Conservation (phyloP, 441 rosid genomes). For the Croton laevigatus region DNA sequence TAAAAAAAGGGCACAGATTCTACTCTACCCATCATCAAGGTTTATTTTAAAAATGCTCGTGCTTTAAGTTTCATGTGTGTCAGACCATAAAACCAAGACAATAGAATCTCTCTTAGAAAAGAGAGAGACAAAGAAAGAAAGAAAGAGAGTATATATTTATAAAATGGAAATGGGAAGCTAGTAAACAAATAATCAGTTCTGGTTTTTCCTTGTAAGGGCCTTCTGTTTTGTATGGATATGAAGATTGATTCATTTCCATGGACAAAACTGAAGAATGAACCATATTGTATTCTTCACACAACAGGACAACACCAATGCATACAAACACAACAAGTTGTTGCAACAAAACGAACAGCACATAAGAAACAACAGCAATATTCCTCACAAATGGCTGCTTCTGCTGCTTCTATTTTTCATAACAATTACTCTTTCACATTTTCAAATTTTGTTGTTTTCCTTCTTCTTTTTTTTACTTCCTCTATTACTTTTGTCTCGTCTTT, state of each 20-base stretch:
- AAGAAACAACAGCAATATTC: slow-evolving; percentile 29
- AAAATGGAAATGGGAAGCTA: slow-evolving; percentile 30
- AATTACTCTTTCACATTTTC: slow-evolving; percentile 13
- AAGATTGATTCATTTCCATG: slow-evolving; percentile 32
- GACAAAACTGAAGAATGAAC: slow-evolving; percentile 35
- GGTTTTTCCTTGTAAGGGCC: slow-evolving; percentile 13
- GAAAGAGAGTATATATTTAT: slow-evolving; percentile 22
- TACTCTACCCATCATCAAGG: slow-evolving; percentile 20
- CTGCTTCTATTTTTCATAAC: slow-evolving; percentile 20
- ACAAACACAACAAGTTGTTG: slow-evolving; percentile 36
- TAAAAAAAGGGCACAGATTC: slow-evolving; percentile 19
- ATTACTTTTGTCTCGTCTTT: slow-evolving; percentile 40
- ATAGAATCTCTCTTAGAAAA: slow-evolving; percentile 23
- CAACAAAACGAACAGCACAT: slow-evolving; percentile 32
- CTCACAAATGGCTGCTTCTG: slow-evolving; percentile 36
- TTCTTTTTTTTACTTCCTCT: slow-evolving; percentile 33
- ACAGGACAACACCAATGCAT: slow-evolving; percentile 50
- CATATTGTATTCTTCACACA: slow-evolving; percentile 28
- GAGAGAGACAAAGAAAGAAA: slow-evolving; percentile 13
- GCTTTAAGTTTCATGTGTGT: slow-evolving; percentile 39
- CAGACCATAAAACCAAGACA: slow-evolving; percentile 41
- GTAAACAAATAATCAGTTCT: slow-evolving; percentile 19
- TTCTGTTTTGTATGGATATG: slow-evolving; percentile 47
- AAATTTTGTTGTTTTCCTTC: slow-evolving; percentile 48
- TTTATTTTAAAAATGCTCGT: slow-evolving; percentile 35